Percentiles rank a stretch among this genome's conserved stretches.
Evolutionary conservation across 768 basidiomycete genomes (phyloP).

Genomic region (Imleria badia): DNA sequence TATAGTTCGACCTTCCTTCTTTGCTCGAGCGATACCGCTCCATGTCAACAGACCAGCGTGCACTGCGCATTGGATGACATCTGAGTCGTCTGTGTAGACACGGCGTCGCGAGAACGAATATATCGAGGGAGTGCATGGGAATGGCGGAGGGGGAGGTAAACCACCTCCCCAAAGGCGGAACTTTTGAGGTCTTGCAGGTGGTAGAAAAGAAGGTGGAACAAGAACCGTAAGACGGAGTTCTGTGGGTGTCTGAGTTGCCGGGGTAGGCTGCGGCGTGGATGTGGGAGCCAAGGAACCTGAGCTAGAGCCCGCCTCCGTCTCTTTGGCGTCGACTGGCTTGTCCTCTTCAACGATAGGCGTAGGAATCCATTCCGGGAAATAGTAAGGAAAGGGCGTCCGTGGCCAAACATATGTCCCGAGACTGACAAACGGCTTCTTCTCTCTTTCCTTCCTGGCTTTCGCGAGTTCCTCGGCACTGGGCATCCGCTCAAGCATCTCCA

Average conservation of each 20-base stretch:
- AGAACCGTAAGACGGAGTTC: constrained; percentile 48
- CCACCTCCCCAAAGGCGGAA: constrained; percentile 76
- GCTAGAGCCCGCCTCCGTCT: constrained; percentile 23
- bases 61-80: constrained; percentile 65
- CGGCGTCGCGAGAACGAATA: constrained; percentile 41
- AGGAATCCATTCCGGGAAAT: constrained; percentile 35
- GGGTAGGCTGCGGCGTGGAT: constrained; percentile 5
- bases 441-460: constrained; percentile 29
- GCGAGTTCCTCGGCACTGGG: constrained; percentile 35
- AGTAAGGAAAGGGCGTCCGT: constrained; percentile 33
- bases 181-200: constrained; percentile 48
- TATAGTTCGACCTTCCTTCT: constrained; percentile 39
- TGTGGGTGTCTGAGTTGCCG: constrained; percentile 22
- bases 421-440: constrained; percentile 29
- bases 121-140: constrained; percentile 24
- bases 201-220: constrained; percentile 60
- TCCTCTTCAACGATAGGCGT: constrained; percentile 26
- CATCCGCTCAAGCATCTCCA: constrained; percentile 33
- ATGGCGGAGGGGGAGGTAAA: constrained; percentile 41
- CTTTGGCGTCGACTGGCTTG: constrained; percentile 20
- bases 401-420: constrained; percentile 33
- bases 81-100: constrained; percentile 78
- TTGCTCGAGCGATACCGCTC: constrained; percentile 40
- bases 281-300: constrained; percentile 28
- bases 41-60: constrained; percentile 58